Conservation (phyloP, 2,329 filamentous ascomycete species). For the Clonostachys byssicola region DNA sequence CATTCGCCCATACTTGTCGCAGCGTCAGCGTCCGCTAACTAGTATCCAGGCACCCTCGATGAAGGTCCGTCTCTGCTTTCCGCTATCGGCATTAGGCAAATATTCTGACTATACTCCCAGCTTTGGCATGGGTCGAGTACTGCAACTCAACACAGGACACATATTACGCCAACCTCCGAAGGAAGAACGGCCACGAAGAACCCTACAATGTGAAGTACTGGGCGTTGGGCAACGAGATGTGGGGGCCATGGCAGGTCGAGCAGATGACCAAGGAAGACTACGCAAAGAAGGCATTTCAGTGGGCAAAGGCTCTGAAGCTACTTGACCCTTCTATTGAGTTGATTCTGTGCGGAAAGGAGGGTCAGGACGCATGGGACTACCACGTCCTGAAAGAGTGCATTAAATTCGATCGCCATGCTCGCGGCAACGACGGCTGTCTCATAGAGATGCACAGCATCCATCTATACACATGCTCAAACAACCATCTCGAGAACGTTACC, state of each 20-base stretch:
- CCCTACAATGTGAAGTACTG: conserved; percentile 79
- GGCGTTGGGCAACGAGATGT: conserved; percentile 76
- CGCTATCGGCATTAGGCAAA: no score
- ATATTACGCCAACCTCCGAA: conserved; percentile 76
- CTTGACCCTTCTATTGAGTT: conserved; percentile 65
- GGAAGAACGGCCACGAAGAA: conserved; percentile 69
- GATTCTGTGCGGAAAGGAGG: conserved; percentile 72
- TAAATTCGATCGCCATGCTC: conserved; percentile 25
- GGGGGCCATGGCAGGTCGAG: conserved; percentile 64
- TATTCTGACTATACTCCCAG: conserved; percentile 13
- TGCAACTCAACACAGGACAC: conserved; percentile 77
- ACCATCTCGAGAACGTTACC: conserved; percentile 45
- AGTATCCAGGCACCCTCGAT: conserved; percentile 27
- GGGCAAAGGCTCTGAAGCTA: conserved; percentile 69
- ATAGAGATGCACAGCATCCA: conserved; percentile 83
- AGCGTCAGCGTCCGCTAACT: conserved; percentile 1
- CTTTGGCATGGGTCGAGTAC: conserved; percentile 78
- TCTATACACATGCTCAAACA: conserved; percentile 63
- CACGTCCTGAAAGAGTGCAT: conserved; percentile 69
- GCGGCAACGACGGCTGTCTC: conserved; percentile 30
- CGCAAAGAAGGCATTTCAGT: conserved; percentile 64
- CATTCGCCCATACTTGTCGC: background rate
- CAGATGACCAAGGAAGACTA: conserved; percentile 68
- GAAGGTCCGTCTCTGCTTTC: conserved; percentile 12
- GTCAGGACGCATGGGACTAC: conserved; percentile 67